Base-by-base conservation (phyloP, 176 grass and related monocot genomes). In the Pontederia paniculata region DNA sequence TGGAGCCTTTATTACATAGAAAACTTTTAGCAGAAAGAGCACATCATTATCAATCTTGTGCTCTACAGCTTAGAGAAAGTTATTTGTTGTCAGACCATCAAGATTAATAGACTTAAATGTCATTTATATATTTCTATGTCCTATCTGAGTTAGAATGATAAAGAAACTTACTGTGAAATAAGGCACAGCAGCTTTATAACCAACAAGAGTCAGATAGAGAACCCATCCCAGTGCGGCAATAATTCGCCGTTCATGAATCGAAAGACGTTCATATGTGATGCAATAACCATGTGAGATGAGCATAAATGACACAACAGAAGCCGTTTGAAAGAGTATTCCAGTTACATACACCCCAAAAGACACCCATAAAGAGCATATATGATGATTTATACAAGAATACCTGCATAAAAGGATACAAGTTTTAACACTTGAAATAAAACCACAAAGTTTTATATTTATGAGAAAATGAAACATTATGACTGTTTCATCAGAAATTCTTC, bases 291-390 rank as follows among this genome's bases (percentile, higher is more conserved):
- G 83, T 0, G 91, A 88, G 64, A 97, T 90, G 71, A 90, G 86
- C 74, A 97, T 79, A 83, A 90, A 97, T 17, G 80, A 85, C 2
- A 97, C 77, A 42, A 90, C 89, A 54, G 81, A 89, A 9, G 86
- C 74, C 21, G 91, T 97, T 80, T 97, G 91, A 71, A 97, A 97
- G 47, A 97, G 83, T 77, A 97, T 84, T 60, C 91, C 86, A 0
- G 91, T 90, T 65, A 97, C 83, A 21, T 97, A 97, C 47, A 83
- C 91, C 37, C 91, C 91, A 42, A 97, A 97, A 0, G 91, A 97
- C 86, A 97, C 87, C 91, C 91, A 97, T 60, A 90, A 71, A 2
- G 91, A 97, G 51, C 91, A 97, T 5, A 71, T 80, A 74, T 97
- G 71, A 41, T 87, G 79, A 42, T 97, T 79, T 10, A 97, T 71